Percentiles rank a stretch among this genome's conserved stretches.
phyloP scores from a whole-genome alignment of 768 basidiomycete genomes.

The Suillus variegatus region DNA sequence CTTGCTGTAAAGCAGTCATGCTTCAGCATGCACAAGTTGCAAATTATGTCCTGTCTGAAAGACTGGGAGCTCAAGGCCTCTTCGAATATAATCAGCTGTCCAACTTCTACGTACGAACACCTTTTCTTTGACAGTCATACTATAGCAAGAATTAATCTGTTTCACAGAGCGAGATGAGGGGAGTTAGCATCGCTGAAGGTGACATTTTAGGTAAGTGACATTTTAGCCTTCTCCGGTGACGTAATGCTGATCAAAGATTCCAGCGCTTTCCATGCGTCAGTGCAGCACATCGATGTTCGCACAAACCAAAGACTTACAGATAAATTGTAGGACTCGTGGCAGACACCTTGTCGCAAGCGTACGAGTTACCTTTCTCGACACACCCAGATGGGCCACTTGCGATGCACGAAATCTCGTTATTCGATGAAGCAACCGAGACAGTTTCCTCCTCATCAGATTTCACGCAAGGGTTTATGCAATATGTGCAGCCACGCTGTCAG shows the following conservation, averaged over 20 bases:
- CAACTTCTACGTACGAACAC: conserved; percentile 29
- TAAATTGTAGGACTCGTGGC: conserved; percentile 25
- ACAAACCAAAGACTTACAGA: background rate
- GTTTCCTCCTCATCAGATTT: conserved; percentile 16
- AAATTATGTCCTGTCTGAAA: conserved; percentile 29
- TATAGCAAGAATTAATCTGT: background rate
- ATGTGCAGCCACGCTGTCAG: conserved; percentile 26
- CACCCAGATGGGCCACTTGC: conserved; percentile 21
- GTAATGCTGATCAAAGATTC: background rate
- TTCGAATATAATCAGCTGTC: conserved; percentile 40
- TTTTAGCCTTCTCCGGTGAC: background rate
- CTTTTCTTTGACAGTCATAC: background rate
- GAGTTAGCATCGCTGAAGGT: conserved; percentile 46
- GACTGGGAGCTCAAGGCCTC: conserved; percentile 48
- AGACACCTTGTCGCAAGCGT: conserved; percentile 27
- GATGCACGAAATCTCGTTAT: conserved; percentile 21
- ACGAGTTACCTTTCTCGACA: conserved; percentile 15
- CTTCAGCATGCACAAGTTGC: conserved; percentile 23
- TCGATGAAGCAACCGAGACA: conserved; percentile 10
- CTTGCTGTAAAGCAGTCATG: conserved; percentile 32
- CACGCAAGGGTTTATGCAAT: conserved; percentile 14
- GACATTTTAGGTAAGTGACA: conserved; percentile 39
- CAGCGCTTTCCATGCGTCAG: conserved; percentile 26
- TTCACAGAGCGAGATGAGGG: conserved; percentile 38
- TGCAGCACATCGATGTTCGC: background rate